phyloP scores from a whole-genome alignment of 176 grass and related monocot species.

The Hsuehochloa calcarea region DNA sequence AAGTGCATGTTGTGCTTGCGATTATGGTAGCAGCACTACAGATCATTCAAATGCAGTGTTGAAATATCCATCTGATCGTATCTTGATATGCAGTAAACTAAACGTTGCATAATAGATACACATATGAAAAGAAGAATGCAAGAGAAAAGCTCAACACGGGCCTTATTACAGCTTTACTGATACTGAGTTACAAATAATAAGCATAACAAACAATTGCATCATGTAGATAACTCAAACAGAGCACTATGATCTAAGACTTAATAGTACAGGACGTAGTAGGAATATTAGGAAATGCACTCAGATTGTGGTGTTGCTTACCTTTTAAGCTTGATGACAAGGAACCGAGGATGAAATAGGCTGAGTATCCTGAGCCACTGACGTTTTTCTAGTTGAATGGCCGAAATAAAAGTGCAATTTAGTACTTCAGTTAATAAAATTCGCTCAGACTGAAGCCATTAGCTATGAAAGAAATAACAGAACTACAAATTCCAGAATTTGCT shows the following conservation, averaged over 20 bases:
- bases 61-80: neutral
- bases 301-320: conserved; percentile 24
- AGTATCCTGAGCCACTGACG: neutral
- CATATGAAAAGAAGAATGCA: neutral
- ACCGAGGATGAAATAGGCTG: conserved; percentile 39
- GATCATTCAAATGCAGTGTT: too few species aligned
- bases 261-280: neutral
- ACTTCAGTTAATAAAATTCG: neutral
- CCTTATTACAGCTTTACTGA: neutral
- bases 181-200: neutral
- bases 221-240: neutral
- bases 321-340: conserved; percentile 46
- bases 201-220: neutral
- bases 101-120: neutral
- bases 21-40: neutral
- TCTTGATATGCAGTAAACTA: neutral
- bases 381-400: conserved; percentile 1
- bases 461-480: neutral
- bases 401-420: neutral
- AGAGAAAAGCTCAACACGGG: neutral
- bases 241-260: neutral
- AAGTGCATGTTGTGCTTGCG: neutral
- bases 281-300: neutral
- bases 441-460: neutral
- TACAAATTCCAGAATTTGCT: neutral